A percentile compares a stretch with the other conserved stretches of the same genome.
Evolutionary conservation across 2,329 filamentous ascomycete genomes (phyloP).

Genomic region (Alternaria arbusti): DNA sequence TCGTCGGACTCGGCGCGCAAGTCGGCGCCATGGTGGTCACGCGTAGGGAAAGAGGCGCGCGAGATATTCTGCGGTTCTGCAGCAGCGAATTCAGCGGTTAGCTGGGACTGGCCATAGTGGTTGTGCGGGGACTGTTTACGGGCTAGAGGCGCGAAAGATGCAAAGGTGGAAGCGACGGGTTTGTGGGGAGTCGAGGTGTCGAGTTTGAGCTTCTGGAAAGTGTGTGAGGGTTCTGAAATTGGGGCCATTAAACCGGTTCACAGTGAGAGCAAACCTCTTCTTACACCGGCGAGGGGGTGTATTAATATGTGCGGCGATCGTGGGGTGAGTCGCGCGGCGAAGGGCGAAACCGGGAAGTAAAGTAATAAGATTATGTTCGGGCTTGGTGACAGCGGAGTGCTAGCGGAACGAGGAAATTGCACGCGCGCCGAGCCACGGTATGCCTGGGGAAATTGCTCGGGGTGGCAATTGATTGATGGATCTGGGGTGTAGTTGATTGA

Average conservation of each 20-base stretch:
- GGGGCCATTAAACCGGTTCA: slow-evolving; percentile 49
- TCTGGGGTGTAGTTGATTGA: neutral
- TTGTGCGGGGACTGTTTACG: slow-evolving; percentile 35
- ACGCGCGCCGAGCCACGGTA: slow-evolving; percentile 8
- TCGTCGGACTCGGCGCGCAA: slow-evolving; percentile 24
- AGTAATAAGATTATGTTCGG: slow-evolving; percentile 24
- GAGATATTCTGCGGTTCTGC: slow-evolving; percentile 24
- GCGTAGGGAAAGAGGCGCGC: slow-evolving; percentile 24
- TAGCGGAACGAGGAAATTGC: slow-evolving; percentile 20
- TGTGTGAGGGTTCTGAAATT: slow-evolving; percentile 47
- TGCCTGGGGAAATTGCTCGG: slow-evolving; percentile 1
- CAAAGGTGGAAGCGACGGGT: slow-evolving; percentile 43
- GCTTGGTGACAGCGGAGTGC: slow-evolving; percentile 19
- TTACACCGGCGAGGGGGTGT: slow-evolving; percentile 22
- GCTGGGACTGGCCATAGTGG: slow-evolving; percentile 28
- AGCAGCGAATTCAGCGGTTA: slow-evolving; percentile 25
- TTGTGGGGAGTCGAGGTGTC: slow-evolving; percentile 46
- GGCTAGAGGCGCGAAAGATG: slow-evolving; percentile 46
- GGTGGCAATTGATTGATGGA: slow-evolving; percentile 8
- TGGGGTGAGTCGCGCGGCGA: slow-evolving; percentile 38
- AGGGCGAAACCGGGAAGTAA: slow-evolving; percentile 29
- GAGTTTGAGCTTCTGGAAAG: slow-evolving; percentile 52
- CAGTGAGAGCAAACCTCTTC: slow-evolving; percentile 44
- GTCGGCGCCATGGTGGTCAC: slow-evolving; percentile 24
- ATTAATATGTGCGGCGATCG: slow-evolving; percentile 37